Base-by-base conservation (phyloP, 345 rosid genomes). In the Trapa incisa region DNA sequence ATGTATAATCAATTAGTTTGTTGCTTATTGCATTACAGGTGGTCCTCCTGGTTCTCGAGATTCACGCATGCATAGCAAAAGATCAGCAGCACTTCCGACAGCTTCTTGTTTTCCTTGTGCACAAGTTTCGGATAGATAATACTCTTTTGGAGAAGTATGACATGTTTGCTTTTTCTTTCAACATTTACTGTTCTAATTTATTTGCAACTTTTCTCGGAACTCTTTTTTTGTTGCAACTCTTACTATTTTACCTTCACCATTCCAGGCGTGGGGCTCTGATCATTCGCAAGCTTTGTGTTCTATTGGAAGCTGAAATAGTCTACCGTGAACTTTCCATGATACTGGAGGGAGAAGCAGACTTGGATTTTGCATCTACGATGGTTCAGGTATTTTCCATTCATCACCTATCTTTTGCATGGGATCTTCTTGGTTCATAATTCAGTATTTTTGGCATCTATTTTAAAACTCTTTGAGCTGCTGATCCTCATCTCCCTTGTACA, bases 191-290 rank as follows among this genome's bases (percentile, higher is more conserved):
- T 35, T 14, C 61, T 62, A 6, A 36, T 48, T 64, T 68, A 67
- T 73, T 65, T 66, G 67, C 72, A 42, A 66, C 67, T 29, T 38
- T 39, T 68, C 11, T 8, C 42, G 4, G 37, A 9, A 56, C 22
- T 63, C 71, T 43, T 13, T 22, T 60, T 57, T 45, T 16, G 37
- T 50, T 36, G 50, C 50, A 70, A 65, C 71, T 13, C 12, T 45
- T 61, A 53, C 47, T 69, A 22, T 37, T 67, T 45, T 37, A 13
- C 4, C 41, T 65, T 69, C 72, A 17, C 75, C 50, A 68, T 66
- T 64, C 61, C 67, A 95, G 99, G 86, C 99, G 99, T 50, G 99
- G 99, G 76, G 97, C 99, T 73, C 82, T 95, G 85, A 95, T 95
- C 22, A 81, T 95, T 47, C 90, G 98, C 72, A 80, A 90, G 74